Evolutionary conservation across 371 early-diverging fungal genomes (phyloP), one percentile per base, ranked within the genome.

Genomic region (Circinella minor): DNA sequence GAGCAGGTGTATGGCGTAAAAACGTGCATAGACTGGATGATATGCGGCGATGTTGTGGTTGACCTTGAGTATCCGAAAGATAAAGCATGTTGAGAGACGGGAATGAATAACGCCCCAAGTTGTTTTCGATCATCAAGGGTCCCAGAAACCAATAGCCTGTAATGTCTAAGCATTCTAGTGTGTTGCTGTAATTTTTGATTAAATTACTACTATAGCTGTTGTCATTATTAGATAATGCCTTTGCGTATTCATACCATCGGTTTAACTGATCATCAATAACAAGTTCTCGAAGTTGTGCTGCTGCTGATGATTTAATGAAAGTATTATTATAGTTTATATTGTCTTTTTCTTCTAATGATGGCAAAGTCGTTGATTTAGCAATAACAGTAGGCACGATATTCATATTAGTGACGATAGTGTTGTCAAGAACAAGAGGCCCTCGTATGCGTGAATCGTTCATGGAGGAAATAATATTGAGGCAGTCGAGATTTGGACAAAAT

Each of bases 1-100:
- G 57, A 7, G 6, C 57, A 18, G 57, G 57, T 57, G 57, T 57
- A 57, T 57, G 57, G 1, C 57, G 57, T 34, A 57, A 57, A n/a
- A 57, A 57, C 9, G 34, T 34, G 4, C 57, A 57, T 14, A 57
- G 36, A 57, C n/a, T 18, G 6, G 13, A 13, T 34, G 57, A 7
- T 10, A 57, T 34, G 1, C 36, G 20, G 6, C n/a, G 7, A 7
- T 5, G 34, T 34, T 57, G 57, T 57, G 57, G 57, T 27, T 57
- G 57, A 6, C 34, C 57, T 57, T 57, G 57, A 13, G 4, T 34
- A 34, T 57, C 57, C n/a, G 57, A 27, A 10, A 57, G 36, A n/a
- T 27, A 57, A 34, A 57, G 57, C 57, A 57, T 57, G 3, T 57
- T 34, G 6, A 57, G 14, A 4, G 34, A 11, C 14, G 57, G 57